Base-by-base conservation (phyloP, 441 rosid species). In the Erodium trifolium region DNA sequence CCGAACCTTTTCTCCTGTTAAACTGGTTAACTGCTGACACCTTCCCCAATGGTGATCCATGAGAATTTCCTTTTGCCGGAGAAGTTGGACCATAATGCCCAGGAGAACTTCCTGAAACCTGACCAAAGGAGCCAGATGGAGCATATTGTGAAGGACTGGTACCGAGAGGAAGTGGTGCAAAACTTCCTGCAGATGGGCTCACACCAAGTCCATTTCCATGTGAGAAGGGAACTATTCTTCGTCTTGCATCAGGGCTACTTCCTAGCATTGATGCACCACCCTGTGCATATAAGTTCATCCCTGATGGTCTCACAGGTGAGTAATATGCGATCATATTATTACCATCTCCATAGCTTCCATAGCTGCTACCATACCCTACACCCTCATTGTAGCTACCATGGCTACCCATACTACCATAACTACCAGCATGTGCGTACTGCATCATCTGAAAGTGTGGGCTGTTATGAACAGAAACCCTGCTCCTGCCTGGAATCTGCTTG, bases 81-180 rank as follows among this genome's bases (percentile, higher is more conserved):
- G 99, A 96, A 41, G 96, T 82, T 39, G 99, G 97, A 45, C 96
- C 99, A 86, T 89, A 91, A 73, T 91, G 96, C 66, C 98, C 97
- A 70, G 97, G 96, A 82, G 98, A 90, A 66, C 97, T 90, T 79
- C 78, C 71, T 51, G 93, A 81, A 77, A 80, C 77, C 68, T 89
- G 96, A 81, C 83, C 64, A 73, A 80, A 88, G 63, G 92, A 84
- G 78, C 73, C 80, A 53, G 98, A 97, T 49, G 98, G 98, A 71
- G 99, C 91, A 74, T 90, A 95, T 18, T 95, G 99, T 1, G 97
- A 95, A 9, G 99, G 99, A 80, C 99, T 95, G 66, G 90, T 88
- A 64, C 99, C 99, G 17, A 95, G 96, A 65, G 98, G 95, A 16
- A 92, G 86, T 45, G 98, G 85, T 14, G 94, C 97, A 73, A 89